Conservation (phyloP, 1,284 basidiomycete genomes). For the Naganishia albida region DNA sequence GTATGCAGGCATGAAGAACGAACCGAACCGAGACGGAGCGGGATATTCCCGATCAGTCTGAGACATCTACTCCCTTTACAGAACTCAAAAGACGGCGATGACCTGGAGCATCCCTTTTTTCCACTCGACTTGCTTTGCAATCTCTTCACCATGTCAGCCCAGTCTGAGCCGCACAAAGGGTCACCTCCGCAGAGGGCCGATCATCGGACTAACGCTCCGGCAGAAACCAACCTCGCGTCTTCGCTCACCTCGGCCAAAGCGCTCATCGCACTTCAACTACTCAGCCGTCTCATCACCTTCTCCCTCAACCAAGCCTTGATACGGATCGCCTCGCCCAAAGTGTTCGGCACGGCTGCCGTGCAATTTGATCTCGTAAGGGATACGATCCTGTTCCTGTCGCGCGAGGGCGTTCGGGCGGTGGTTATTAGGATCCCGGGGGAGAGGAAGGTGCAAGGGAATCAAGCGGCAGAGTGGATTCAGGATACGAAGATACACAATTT, state of each 20-base stretch:
- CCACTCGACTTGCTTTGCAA: too few species aligned
- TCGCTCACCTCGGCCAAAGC: conserved; percentile 50
- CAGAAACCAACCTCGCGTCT: conserved; percentile 11
- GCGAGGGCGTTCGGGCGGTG: conserved; percentile 86
- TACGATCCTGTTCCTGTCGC: conserved; percentile 84
- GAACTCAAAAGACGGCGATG: too few species aligned
- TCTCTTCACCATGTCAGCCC: too few species aligned
- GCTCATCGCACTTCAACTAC: conserved; percentile 80
- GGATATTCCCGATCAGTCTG: not conserved
- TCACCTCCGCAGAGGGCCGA: not conserved
- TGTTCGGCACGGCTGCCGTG: conserved; percentile 81
- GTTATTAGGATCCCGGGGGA: conserved; percentile 58
- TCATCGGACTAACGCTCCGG: not conserved
- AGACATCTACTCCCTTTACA: too few species aligned
- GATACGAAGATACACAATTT: conserved; percentile 55
- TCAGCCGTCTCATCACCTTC: conserved; percentile 82
- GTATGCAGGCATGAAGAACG: not conserved
- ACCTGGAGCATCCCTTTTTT: too few species aligned
- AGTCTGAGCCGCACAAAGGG: too few species aligned
- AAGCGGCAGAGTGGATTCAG: conserved; percentile 25
- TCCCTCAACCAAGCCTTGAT: conserved; percentile 82
- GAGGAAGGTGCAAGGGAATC: conserved; percentile 35
- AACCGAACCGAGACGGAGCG: not conserved
- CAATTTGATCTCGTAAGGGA: conserved; percentile 83
- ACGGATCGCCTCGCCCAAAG: conserved; percentile 77